A percentile compares a stretch with the other conserved stretches of the same genome.
phyloP scores from a whole-genome alignment of 2,329 filamentous ascomycete species.

The Neonectria faginata region DNA sequence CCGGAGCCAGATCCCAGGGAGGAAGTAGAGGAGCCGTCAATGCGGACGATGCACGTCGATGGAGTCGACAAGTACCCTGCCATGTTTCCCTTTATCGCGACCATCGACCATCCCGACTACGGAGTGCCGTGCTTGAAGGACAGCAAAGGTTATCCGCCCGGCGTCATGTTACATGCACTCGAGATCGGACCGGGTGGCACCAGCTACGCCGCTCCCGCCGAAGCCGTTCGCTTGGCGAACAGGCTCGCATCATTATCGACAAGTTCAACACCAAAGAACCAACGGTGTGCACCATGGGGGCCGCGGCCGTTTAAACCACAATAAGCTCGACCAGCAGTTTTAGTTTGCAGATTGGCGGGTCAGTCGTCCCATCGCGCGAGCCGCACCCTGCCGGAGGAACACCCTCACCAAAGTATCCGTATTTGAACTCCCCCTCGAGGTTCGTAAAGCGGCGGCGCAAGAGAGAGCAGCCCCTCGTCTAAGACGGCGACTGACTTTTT shows the following conservation, averaged over 20 bases:
- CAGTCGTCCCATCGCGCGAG: conserved; percentile 18
- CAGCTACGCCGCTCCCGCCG: conserved; percentile 8
- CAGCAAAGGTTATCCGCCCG: neutral
- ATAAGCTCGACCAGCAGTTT: conserved; percentile 10
- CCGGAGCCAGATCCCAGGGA: conserved; percentile 20
- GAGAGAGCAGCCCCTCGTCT: neutral
- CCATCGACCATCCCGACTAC: neutral
- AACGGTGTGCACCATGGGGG: no score
- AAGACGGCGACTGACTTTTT: conserved; percentile 22
- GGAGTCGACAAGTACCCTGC: conserved; percentile 7
- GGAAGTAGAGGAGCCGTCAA: conserved; percentile 20
- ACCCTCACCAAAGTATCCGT: conserved; percentile 4
- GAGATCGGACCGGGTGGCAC: conserved; percentile 6
- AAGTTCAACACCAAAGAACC: conserved; percentile 9
- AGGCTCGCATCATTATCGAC: conserved; percentile 5
- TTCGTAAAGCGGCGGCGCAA: conserved; percentile 2
- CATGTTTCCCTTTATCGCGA: conserved; percentile 5
- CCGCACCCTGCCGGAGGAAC: conserved; percentile 4
- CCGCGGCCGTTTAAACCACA: conserved; percentile 1
- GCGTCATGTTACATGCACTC: conserved; percentile 4
- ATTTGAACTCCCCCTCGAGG: neutral
- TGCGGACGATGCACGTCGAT: conserved; percentile 20
- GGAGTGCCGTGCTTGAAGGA: neutral
- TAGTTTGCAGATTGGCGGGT: conserved; percentile 25
- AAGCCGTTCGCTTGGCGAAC: conserved; percentile 9